Percentiles rank a stretch among this genome's conserved stretches.
Evolutionary conservation across 352 stramenopile species (phyloP).

Genomic region (Phytopythium cucurbitacearum): DNA sequence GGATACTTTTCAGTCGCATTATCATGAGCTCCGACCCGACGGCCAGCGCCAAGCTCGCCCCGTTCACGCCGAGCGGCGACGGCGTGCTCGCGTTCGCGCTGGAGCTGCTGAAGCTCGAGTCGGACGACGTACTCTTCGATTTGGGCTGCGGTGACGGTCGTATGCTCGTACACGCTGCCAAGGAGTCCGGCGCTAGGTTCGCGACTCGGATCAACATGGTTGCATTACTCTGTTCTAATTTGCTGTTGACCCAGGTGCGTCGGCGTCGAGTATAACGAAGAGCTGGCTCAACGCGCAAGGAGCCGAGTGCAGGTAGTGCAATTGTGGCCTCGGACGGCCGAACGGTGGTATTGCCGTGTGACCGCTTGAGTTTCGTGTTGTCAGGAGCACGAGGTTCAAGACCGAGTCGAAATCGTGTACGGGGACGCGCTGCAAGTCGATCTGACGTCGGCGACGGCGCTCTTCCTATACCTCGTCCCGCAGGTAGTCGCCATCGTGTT

Average conservation of each 20-base stretch:
- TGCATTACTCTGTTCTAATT: neutral
- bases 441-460: conserved; percentile 49
- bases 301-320: conserved; percentile 33
- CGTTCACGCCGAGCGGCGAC: conserved; percentile 74
- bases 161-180: conserved; percentile 57
- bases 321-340: neutral
- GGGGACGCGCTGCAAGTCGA: conserved; percentile 58
- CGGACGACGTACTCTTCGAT: conserved; percentile 65
- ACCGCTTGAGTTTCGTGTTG: too few species aligned
- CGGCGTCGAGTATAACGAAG: conserved; percentile 73
- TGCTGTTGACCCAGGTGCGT: conserved; percentile 36
- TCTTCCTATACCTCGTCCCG: conserved; percentile 84
- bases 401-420: conserved; percentile 56
- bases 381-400: conserved; percentile 33
- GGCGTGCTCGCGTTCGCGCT: conserved; percentile 55
- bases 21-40: neutral
- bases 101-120: conserved; percentile 54
- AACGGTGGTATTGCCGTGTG: neutral
- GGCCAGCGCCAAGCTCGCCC: conserved; percentile 58
- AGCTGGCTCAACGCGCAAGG: conserved; percentile 45
- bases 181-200: conserved; percentile 36
- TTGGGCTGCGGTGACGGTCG: conserved; percentile 76
- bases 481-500: conserved; percentile 28
- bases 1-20: neutral
- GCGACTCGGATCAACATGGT: neutral